Conservation (phyloP, 1,284 basidiomycete genomes). For the Bondarzewia mesenterica region DNA sequence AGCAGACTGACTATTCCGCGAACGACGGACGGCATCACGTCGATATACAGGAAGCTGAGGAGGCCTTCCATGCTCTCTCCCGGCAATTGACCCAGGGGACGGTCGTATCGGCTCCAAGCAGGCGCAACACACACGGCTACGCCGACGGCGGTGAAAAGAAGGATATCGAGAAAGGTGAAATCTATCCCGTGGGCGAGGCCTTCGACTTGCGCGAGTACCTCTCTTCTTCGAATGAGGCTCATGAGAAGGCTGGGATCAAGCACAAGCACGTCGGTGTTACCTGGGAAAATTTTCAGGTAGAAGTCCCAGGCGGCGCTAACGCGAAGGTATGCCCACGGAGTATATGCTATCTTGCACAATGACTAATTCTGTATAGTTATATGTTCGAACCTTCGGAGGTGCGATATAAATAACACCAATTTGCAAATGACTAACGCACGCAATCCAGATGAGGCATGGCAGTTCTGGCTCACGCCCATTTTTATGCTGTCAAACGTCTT, state of each 20-base stretch:
- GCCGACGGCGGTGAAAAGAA: neutral
- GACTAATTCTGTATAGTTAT: neutral
- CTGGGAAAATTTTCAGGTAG: conserved; percentile 69
- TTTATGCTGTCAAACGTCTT: neutral
- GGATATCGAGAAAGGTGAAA: conserved; percentile 40
- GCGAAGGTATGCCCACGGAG: conserved; percentile 54
- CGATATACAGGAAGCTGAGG: conserved; percentile 1
- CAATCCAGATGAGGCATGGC: neutral
- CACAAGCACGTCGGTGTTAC: conserved; percentile 80
- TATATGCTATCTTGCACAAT: neutral
- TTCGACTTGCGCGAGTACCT: conserved; percentile 78
- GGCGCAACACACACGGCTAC: neutral
- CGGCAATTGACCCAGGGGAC: neutral
- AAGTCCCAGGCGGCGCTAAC: conserved; percentile 55
- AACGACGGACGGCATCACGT: too few relatives aligned
- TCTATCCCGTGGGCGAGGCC: conserved; percentile 21
- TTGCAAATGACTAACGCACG: neutral
- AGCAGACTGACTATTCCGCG: too few relatives aligned
- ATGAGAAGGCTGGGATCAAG: conserved; percentile 65
- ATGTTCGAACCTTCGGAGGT: conserved; percentile 3
- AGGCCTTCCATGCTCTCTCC: conserved; percentile 1
- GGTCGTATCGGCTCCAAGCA: neutral
- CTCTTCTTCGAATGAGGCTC: conserved; percentile 54
- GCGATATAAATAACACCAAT: neutral
- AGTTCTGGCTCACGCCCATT: neutral